Base-by-base conservation (phyloP, 164 flowering plant genomes). In the Warburgia ugandensis region DNA sequence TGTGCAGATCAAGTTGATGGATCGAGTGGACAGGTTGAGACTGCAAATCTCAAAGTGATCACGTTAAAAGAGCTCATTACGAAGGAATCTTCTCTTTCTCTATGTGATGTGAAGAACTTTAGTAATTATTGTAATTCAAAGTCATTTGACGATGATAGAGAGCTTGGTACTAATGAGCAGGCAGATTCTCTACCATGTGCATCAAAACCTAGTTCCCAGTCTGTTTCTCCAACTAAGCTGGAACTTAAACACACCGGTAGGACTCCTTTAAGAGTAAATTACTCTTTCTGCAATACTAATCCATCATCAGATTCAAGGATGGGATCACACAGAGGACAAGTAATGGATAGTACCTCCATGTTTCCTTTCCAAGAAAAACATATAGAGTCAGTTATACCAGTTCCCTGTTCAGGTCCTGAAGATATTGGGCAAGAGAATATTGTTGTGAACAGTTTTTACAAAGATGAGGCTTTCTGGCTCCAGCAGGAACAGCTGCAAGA, bases 221-320 rank as follows among this genome's bases (percentile, higher is more conserved):
- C 63, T 42, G 43, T 14, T 47, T 61, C 53, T 13, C 66, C 64
- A 29, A 44, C 37, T 14, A 57, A 33, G 39, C 16, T 40, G 23
- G 67, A 59, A 3, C 14, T 42, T 48, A 13, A 52, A 26, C 29
- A 48, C 16, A 41, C 21, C 27, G 31, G 35, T 9, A 69, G 72
- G 60, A 56, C 48, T 41, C 75, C 77, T 29, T 56, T 70, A 22
- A 32, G 63, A 17, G 69, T 33, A 9, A 69, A 61, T 29, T 40
- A 49, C 21, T 67, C 68, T 29, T 52, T 56, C n/a, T 39, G 55
- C 48, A 60, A 61, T 58, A 53, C 19, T 19, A 50, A 51, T 32
- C 56, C 13, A n/a, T 22, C 40, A 14, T 26, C 25, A 14, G 67
- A 45, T 23, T 22, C 35, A 26, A 48, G 40, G 17, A 46, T 37